Base-by-base conservation (phyloP, 805 yeast species). In the Ogataea philodendri region DNA sequence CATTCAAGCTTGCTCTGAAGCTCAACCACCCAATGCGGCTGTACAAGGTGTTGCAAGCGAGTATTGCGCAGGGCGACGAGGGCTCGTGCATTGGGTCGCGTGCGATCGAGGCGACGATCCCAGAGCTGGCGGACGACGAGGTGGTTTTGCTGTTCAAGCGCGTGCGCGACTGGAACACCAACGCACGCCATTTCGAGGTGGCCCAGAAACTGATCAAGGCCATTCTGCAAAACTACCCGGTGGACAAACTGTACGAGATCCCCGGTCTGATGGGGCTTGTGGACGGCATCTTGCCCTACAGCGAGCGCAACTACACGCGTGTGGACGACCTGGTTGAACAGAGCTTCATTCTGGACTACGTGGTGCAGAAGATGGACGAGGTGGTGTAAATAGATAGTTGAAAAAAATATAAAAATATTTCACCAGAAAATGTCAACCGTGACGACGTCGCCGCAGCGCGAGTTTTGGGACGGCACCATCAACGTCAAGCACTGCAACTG, bases 111-210 rank as follows among this genome's bases (percentile, higher is more conserved):
- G 56, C 66, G 10, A 74, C 81, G 8, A 72, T 93, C 26, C 65
- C 71, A 4, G 57, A 60, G 9, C 68, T 93, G 37, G 72, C 66
- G 16, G 65, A 74, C 21, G 82, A 77, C 2, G 84, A 83, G 51
- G 60, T 89, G 15, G 49, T 71, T 26, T 55, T 66, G 9, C 59
- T 93, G 15, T 72, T 93, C 58, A 75, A 76, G 52, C 79, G 95
- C 51, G 69, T 89, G 14, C 76, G 97, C 50, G 95, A 87, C 55
- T 93, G 99, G 99, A 93, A 93, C 58, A 81, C 94, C 28, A 90
- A 87, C 59, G 83, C 85, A 35, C 77, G 78, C 52, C 79, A 86
- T 22, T 85, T 85, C 53, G 77, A 74, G 33, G 74, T 86, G 37
- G 84, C 96, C 9, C 98, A 90, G 61, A 78, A 77, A 39, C 63